Base-by-base conservation (phyloP, 2,329 filamentous ascomycete species). In the Colletotrichum graminicola region DNA sequence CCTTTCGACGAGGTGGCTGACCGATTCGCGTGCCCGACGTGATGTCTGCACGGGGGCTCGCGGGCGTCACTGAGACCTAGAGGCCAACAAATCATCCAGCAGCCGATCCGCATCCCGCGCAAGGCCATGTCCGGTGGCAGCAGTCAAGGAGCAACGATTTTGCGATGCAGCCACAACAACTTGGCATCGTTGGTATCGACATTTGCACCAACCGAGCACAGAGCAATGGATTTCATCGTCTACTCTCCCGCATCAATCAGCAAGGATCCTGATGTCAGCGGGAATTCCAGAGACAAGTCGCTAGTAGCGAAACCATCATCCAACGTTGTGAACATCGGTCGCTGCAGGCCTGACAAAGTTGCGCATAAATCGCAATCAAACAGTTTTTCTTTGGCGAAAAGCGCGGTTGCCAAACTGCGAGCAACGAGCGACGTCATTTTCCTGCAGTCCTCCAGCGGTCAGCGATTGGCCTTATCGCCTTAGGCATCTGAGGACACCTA, bases 361-460 rank as follows among this genome's bases (percentile, higher is more conserved):
- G 63, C 57, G 68, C 64, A 71, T 71, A 47, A 29, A 26, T 26
- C 52, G 57, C 52, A 67, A 67, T 67, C 59, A 72, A 61, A 69
- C n/a, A 23, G 7, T 11, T 54, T 34, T 34, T 23, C 8, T 18
- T 14, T n/a, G n/a, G 16, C 7, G 21, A 45, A 29, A 57, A 45
- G 23, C 32, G 68, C 52, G 32, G 64, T 68, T 55, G 45, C 36
- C 51, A 54, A 62, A 60, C 34, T 60, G 23, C 45, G 47, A 14
- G 52, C 36, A 59, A 41, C 45, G 60, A 55, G 32, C 64, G 66
- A 69, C 65, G 69, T 72, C 69, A 64, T 72, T 60, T 60, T 64
- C 52, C 64, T 56, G 23, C 47, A 54, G 29, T 62, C 55, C 26
- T 57, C 23, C 51, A 18, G 65, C 29, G 23, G 39, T 47, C 55